Percentiles rank a stretch among this genome's conserved stretches.
Evolutionary conservation across 768 basidiomycete genomes (phyloP).

Genomic region (Pulveroboletus sp.): DNA sequence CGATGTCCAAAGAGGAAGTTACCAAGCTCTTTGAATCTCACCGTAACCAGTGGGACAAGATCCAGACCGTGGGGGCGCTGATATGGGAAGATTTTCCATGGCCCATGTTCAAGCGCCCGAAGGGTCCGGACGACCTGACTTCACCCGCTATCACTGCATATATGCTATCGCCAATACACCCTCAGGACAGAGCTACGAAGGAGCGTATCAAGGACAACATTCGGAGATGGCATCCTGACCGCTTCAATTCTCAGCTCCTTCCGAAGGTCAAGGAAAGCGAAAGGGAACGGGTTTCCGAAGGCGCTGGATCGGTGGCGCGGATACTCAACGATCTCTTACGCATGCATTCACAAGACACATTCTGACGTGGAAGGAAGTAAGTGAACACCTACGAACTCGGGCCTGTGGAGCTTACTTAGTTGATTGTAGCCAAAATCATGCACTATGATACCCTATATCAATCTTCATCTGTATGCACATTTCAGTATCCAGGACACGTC

Average conservation of each 20-base stretch:
- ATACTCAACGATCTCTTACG: slow-evolving; percentile 68
- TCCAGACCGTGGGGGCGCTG: slow-evolving; percentile 39
- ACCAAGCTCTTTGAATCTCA: slow-evolving; percentile 54
- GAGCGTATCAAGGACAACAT: slow-evolving; percentile 76
- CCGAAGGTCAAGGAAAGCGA: slow-evolving; percentile 61
- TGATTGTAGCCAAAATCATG: slow-evolving; percentile 18
- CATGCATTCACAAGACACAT: slow-evolving; percentile 38
- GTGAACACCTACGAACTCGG: slow-evolving; percentile 1
- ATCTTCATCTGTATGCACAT: slow-evolving; percentile 30
- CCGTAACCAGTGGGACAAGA: slow-evolving; percentile 56
- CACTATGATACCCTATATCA: slow-evolving; percentile 32
- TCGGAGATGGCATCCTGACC: slow-evolving; percentile 78
- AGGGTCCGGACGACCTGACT: slow-evolving; percentile 58
- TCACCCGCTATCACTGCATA: slow-evolving; percentile 54
- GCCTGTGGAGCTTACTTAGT: slow-evolving; percentile 10
- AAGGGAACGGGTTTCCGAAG: slow-evolving; percentile 62
- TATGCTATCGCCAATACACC: slow-evolving; percentile 53
- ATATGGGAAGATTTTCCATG: slow-evolving; percentile 71
- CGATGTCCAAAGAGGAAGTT: slow-evolving; percentile 55
- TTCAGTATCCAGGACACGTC: slow-evolving; percentile 16
- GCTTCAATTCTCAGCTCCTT: slow-evolving; percentile 68
- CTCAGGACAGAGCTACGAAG: slow-evolving; percentile 51
- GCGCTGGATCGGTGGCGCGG: slow-evolving; percentile 69
- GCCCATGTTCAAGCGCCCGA: slow-evolving; percentile 62
- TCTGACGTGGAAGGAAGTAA: slow-evolving; percentile 33